Evolutionary conservation across 1,284 basidiomycete genomes (phyloP).

Genomic region (Puccinia triticina): DNA sequence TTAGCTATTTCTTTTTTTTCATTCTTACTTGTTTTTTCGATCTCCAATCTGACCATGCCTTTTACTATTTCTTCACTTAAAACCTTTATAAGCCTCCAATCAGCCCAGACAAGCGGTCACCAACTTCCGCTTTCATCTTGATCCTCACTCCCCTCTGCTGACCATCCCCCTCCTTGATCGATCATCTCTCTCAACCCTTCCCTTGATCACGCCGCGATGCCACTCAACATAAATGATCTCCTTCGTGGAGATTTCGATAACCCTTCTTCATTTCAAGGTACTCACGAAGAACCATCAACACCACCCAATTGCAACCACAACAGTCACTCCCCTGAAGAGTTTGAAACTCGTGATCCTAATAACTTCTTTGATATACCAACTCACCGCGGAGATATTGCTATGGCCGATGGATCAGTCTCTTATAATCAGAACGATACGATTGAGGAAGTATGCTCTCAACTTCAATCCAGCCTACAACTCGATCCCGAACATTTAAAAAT

Average conservation of each 20-base stretch:
- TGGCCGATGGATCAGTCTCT: not conserved
- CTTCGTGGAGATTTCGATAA: not conserved
- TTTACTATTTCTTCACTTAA: no score
- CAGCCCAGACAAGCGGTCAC: not conserved
- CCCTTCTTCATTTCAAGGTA: not conserved
- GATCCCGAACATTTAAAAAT: not conserved
- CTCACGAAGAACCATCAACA: not conserved
- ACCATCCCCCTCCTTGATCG: no score
- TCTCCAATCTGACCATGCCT: not conserved
- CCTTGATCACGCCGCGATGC: not conserved
- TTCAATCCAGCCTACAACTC: not conserved
- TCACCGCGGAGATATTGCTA: not conserved
- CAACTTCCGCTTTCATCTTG: not conserved
- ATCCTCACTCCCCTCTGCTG: not conserved
- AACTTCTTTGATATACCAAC: not conserved
- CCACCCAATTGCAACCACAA: not conserved
- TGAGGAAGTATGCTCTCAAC: not conserved
- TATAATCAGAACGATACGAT: not conserved
- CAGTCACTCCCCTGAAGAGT: not conserved
- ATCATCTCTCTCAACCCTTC: not conserved
- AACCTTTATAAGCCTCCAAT: not conserved
- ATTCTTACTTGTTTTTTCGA: not conserved
- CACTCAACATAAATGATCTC: not conserved
- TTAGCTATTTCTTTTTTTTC: not conserved
- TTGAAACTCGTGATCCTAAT: not conserved